Conservation (phyloP, 2,329 filamentous ascomycete genomes). For the Fusarium graminum region DNA sequence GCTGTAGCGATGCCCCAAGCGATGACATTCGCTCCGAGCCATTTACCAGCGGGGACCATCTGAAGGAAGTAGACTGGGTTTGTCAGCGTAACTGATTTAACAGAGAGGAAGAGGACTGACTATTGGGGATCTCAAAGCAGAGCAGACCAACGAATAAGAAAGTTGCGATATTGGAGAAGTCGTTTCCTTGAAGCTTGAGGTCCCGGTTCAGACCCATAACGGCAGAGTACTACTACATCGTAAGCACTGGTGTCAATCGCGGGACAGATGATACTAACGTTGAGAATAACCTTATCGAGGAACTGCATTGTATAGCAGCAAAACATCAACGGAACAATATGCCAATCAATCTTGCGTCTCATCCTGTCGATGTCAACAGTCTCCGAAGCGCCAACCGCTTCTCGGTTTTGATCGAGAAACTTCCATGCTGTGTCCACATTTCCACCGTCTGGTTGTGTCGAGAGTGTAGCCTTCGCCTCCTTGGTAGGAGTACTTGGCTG, state of each 20-base stretch:
- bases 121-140: constrained; percentile 70
- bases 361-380: constrained; percentile 60
- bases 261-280: constrained; percentile 58
- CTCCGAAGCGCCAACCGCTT: constrained; percentile 50
- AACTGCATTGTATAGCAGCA: constrained; percentile 73
- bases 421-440: constrained; percentile 62
- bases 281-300: constrained; percentile 73
- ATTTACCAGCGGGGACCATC: constrained; percentile 70
- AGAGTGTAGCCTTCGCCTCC: constrained; percentile 24
- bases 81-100: not conserved
- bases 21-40: constrained; percentile 69
- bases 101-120: constrained; percentile 51
- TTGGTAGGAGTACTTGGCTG: constrained; percentile 17
- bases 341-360: constrained; percentile 69
- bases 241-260: not conserved
- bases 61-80: constrained; percentile 68
- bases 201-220: constrained; percentile 73
- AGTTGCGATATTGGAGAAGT: constrained; percentile 73
- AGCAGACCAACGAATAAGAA: constrained; percentile 73
- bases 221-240: constrained; percentile 67
- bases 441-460: not conserved
- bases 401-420: constrained; percentile 59
- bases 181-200: constrained; percentile 66
- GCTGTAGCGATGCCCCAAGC: constrained; percentile 70
- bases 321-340: constrained; percentile 73